Evolutionary conservation across 2,329 filamentous ascomycete genomes (phyloP).

Genomic region (Zasmidium angulare): DNA sequence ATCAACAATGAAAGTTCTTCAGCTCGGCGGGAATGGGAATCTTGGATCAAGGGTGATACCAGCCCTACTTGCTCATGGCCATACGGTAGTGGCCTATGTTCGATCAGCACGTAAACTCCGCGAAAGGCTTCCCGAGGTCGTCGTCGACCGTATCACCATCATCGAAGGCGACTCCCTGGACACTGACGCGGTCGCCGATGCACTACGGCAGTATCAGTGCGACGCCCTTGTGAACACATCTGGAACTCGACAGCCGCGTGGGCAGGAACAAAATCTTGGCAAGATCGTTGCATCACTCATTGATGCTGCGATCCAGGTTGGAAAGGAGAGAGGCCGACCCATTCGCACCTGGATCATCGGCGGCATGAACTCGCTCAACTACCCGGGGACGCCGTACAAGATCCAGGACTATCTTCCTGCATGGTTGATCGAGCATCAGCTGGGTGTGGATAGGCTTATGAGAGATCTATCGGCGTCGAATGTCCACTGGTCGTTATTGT

Average conservation of each 20-base stretch:
- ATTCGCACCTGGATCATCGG: constrained; percentile 43
- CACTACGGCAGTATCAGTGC: constrained; percentile 39
- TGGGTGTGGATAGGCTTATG: background rate
- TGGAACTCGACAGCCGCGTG: constrained; percentile 35
- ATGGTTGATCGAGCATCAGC: background rate
- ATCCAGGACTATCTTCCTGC: constrained; percentile 1
- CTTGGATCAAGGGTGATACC: constrained; percentile 2
- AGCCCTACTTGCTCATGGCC: constrained; percentile 34
- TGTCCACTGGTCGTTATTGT: constrained; percentile 44
- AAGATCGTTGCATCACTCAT: constrained; percentile 36
- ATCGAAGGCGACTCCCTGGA: constrained; percentile 43
- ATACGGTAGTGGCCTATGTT: constrained; percentile 42
- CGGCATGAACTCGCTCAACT: constrained; percentile 39
- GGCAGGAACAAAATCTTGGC: constrained; percentile 35
- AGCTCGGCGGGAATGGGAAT: constrained; percentile 1
- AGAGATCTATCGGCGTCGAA: constrained; percentile 25
- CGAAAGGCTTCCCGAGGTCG: constrained; percentile 34
- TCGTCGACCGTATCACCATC: constrained; percentile 36
- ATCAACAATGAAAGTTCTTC: constrained; percentile 2
- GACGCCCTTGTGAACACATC: constrained; percentile 44
- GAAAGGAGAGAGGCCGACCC: constrained; percentile 36
- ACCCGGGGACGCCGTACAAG: constrained; percentile 32
- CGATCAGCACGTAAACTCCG: constrained; percentile 42
- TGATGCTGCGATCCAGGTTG: constrained; percentile 38
- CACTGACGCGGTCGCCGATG: constrained; percentile 34